Evolutionary conservation across 495 filamentous ascomycete genomes (phyloP), one percentile per base, ranked within the genome.

Genomic region (Hypoxylon lenormandii): DNA sequence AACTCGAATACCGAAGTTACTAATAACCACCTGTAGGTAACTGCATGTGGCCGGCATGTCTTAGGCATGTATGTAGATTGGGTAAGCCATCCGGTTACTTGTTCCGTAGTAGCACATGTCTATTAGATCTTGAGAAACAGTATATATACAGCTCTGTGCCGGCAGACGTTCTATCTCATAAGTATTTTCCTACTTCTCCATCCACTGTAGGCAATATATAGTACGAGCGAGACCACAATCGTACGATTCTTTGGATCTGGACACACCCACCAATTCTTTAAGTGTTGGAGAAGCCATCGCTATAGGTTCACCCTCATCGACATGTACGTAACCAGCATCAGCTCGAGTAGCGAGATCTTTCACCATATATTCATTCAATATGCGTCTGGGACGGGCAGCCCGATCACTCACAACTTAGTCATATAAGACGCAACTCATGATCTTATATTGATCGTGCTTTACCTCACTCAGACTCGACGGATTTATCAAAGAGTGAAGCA

Each of bases 211-310:
- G 37, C 22, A 23, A 15, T 30, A 54, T 33, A 57, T 43, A 26
- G 26, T 18, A 21, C 21, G 40, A 45, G 36, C 10, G 45, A 56
- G 26, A 23, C 37, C 49, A 30, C 13, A 12, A 70, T 70, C 66
- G 37, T 70, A 70, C 54, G 60, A 64, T 70, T 26, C n/a, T 60
- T 23, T n/a, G 19, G 23, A 47, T 48, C 38, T 30, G n/a, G 23
- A n/a, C 47, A n/a, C 47, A 16, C 3, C 21, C 21, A 48, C 10
- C 6, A 33, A 33, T 55, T 43, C 43, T 48, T 58, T 42, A 18
- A 43, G 15, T 40, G 6, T 43, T 53, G 42, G 42, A 50, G 60
- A 60, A 52, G 49, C 12, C 30, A 18, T 21, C n/a, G 26, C 50
- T 33, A 21, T 42, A 1, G 30, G 23, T 36, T 26, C 23, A 33